These are phyloP conservation scores for Raffaelea arxii DNA, from an alignment of 2,329 filamentous ascomycete genomes.

Conservation along the genomic window DNA sequence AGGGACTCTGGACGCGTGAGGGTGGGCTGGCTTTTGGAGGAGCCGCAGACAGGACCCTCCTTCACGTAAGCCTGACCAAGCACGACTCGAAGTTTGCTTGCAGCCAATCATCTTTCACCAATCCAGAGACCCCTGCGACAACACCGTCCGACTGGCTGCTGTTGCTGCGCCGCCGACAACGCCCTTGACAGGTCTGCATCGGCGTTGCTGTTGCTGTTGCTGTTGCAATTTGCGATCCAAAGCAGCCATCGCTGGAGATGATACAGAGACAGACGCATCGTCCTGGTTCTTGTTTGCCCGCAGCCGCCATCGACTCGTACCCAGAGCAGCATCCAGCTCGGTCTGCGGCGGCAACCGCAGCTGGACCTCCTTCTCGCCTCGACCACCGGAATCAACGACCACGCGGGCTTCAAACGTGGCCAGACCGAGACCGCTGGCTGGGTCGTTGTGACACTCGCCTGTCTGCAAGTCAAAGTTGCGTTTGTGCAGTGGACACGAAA, in stretches of 20 bases:
- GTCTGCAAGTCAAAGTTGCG: constrained; percentile 71
- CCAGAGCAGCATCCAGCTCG: constrained; percentile 70
- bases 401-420: constrained; percentile 74
- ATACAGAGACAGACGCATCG: no score
- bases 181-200: neutral
- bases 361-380: constrained; percentile 41
- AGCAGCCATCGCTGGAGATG: no score
- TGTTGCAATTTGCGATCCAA: neutral
- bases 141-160: constrained; percentile 27
- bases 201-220: constrained; percentile 9
- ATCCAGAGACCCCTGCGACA: constrained; percentile 24
- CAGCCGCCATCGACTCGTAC: constrained; percentile 70
- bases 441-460: constrained; percentile 67
- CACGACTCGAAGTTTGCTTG: no score
- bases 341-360: constrained; percentile 69
- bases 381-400: constrained; percentile 53
- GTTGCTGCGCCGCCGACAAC: constrained; percentile 17
- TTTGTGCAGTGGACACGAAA: constrained; percentile 84
- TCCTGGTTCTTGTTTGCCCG: no score
- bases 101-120: no score
- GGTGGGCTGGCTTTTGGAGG: no score
- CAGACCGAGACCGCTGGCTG: constrained; percentile 53
- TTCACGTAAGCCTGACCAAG: no score
- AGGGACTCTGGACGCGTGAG: no score
- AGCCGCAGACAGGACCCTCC: no score